A percentile compares a stretch with the other conserved stretches of the same genome.
These are phyloP conservation scores for Bacterosira constricta DNA, from an alignment of 108 stramenopile species.

Conservation along the genomic window DNA sequence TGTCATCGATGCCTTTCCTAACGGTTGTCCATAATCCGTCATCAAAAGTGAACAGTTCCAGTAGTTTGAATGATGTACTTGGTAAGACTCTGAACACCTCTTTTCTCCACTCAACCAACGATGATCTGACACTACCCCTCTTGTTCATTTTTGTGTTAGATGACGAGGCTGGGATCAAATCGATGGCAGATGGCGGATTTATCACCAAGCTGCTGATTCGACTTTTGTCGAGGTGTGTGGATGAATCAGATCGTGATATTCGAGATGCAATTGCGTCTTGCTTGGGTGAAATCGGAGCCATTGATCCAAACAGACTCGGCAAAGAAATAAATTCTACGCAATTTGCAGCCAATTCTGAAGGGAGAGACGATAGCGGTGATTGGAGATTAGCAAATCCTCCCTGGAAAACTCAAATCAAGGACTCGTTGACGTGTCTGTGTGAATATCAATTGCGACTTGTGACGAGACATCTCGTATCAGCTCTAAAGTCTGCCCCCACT, in stretches of 20 bases:
- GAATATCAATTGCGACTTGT: constrained; percentile 78
- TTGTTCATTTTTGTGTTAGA: not conserved
- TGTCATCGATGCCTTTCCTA: constrained; percentile 65
- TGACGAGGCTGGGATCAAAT: constrained; percentile 9
- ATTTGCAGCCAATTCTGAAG: constrained; percentile 10
- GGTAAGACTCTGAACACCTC: constrained; percentile 11
- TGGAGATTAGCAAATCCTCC: constrained; percentile 79
- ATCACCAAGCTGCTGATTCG: constrained; percentile 65
- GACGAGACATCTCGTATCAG: constrained; percentile 68
- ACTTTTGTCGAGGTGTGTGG: constrained; percentile 66
- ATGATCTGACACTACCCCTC: not conserved
- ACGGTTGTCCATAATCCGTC: constrained; percentile 59
- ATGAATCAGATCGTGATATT: constrained; percentile 62
- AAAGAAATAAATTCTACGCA: constrained; percentile 47
- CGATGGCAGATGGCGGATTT: constrained; percentile 56
- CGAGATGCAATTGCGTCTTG: constrained; percentile 68
- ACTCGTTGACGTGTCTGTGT: too few species aligned
- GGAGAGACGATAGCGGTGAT: constrained; percentile 24
- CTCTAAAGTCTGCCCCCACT: constrained; percentile 69
- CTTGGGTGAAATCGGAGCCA: constrained; percentile 86
- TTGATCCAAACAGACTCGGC: constrained; percentile 67
- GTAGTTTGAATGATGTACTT: not conserved
- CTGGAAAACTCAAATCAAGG: constrained; percentile 70
- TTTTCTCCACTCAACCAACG: not conserved
- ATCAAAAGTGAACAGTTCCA: not conserved